Base-by-base conservation (phyloP, 2,329 filamentous ascomycete species). In the Diplodia scrobiculata region DNA sequence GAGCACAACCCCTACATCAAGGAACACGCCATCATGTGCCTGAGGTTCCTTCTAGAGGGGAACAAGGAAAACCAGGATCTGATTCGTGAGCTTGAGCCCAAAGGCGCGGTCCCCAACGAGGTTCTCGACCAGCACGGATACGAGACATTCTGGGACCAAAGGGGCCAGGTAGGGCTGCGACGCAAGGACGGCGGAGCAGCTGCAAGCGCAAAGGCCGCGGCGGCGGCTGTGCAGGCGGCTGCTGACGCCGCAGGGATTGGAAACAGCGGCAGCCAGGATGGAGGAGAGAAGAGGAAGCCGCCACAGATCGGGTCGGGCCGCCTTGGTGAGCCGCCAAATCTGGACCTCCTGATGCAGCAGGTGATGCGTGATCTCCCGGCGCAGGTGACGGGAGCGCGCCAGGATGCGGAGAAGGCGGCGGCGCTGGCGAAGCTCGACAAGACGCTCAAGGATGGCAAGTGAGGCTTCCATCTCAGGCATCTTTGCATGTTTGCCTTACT, bases 1-100 rank as follows among this genome's bases (percentile, higher is more conserved):
- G 92, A 94, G 71, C 88, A 96, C 78, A 97, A 97, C 73, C 92
- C 92, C 0, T 97, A 94, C 74, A 93, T 96, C 69, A 91, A 94
- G 72, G 94, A 98, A 77, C 91, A 87, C 69, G 84, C 85, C 68
- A 82, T 82, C 67, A 80, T 86, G 70, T 88, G 84, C 54, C 71
- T 79, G 3, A 72, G 77, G 1, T 79, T 79, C 64, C 82, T 91
- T 5, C 85, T 91, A 79, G 89, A 91, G 71, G 89, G 89, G 13
- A 91, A 88, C 68, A 85, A 88, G 36, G 88, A 88, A 66, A 91
- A 91, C 17, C 89, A 90, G 69, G 83, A 86, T 36, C 89, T 90
- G 71, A 86, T 93, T 63, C 84, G 87, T 65, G 86, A 88, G 60
- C 83, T 91, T 67, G 80, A 79, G 63, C 69, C 70, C 3, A 71